Percentiles rank a stretch among this genome's conserved stretches.
phyloP scores from a whole-genome alignment of 805 yeast species.

The Jamesozyma spencerorum region DNA sequence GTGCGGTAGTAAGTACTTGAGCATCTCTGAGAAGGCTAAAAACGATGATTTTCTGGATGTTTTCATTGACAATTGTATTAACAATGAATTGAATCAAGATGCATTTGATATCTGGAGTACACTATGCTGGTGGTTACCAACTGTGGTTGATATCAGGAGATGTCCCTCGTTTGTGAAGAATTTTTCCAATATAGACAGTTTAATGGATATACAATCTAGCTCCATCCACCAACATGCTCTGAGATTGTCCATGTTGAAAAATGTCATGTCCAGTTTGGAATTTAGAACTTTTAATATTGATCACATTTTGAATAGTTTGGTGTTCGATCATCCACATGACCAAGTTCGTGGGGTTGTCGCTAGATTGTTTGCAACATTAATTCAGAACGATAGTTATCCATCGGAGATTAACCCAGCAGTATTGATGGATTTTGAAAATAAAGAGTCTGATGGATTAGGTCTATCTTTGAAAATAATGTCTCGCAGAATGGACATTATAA shows the following conservation, averaged over 20 bases:
- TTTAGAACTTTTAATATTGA: slow-evolving; percentile 50
- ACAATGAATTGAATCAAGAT: slow-evolving; percentile 62
- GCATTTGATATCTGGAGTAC: slow-evolving; percentile 66
- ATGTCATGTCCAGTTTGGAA: slow-evolving; percentile 40
- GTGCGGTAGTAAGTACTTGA: slow-evolving; percentile 38
- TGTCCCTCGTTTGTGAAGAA: slow-evolving; percentile 41
- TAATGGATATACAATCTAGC: slow-evolving; percentile 41
- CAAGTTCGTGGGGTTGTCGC: slow-evolving; percentile 65
- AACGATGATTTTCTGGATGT: slow-evolving; percentile 40
- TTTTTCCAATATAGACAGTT: slow-evolving; percentile 36
- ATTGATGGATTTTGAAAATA: slow-evolving; percentile 9
- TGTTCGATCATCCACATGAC: slow-evolving; percentile 55
- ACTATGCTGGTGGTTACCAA: slow-evolving; percentile 64
- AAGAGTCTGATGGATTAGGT: slow-evolving; percentile 30
- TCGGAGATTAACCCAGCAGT: slow-evolving; percentile 11
- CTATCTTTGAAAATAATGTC: slow-evolving; percentile 26
- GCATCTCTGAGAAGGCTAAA: slow-evolving; percentile 23
- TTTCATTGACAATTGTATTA: slow-evolving; percentile 40
- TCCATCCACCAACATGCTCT: slow-evolving; percentile 60
- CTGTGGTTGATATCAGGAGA: slow-evolving; percentile 59
- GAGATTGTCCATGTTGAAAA: slow-evolving; percentile 41
- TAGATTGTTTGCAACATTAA: slow-evolving; percentile 35
- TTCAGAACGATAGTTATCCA: slow-evolving; percentile 22
- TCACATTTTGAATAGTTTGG: slow-evolving; percentile 34
- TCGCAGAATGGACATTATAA: slow-evolving; percentile 25